A percentile compares a stretch with the other conserved stretches of the same genome.
Evolutionary conservation across 2,329 filamentous ascomycete species (phyloP).

Genomic region (Penicillium sp.): DNA sequence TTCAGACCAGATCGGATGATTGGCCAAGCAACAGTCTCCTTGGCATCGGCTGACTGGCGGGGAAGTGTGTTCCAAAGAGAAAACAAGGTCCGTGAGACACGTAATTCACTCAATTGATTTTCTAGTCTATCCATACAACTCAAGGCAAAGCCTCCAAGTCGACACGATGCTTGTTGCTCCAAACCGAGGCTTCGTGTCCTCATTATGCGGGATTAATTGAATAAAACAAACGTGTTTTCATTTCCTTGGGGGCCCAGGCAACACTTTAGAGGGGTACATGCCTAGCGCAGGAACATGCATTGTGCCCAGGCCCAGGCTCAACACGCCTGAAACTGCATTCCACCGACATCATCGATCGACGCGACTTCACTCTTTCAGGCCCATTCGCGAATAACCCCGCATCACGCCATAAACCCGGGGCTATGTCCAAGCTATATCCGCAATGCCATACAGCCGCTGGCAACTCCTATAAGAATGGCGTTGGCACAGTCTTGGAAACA

Average conservation of each 20-base stretch:
- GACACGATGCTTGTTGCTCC: neutral
- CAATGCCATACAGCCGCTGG: neutral
- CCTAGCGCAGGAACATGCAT: neutral
- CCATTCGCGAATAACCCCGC: constrained; percentile 13
- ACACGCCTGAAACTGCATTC: neutral
- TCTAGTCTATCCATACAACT: neutral
- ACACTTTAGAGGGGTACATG: neutral
- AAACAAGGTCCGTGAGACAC: neutral
- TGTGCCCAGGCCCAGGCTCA: neutral
- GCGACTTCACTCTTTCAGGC: constrained; percentile 7
- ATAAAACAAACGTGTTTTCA: too few relatives aligned
- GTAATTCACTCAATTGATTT: neutral
- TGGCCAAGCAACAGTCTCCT: neutral
- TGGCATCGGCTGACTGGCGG: neutral
- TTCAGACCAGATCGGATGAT: neutral
- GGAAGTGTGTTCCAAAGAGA: neutral
- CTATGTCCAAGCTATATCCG: neutral
- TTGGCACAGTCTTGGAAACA: neutral
- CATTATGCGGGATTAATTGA: too few relatives aligned
- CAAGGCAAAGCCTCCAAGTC: neutral
- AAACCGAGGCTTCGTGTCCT: fast-evolving
- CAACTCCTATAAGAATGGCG: constrained; percentile 12
- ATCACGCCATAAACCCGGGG: constrained; percentile 13
- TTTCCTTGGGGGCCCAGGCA: neutral
- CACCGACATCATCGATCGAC: constrained; percentile 24